Conservation (phyloP, 2,329 filamentous ascomycete genomes). For the Epicoccum nigrum region DNA sequence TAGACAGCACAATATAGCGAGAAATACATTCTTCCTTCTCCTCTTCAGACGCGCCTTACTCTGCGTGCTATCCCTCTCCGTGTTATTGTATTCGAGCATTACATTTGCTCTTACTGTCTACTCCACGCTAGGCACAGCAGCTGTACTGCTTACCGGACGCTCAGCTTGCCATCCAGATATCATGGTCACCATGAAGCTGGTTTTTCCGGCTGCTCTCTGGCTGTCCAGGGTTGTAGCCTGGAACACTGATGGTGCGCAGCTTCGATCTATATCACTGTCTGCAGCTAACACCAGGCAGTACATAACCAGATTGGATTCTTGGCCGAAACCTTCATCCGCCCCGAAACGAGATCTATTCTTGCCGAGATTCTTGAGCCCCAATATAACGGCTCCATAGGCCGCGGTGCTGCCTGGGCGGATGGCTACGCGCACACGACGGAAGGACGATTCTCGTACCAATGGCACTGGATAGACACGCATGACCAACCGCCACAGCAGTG, state of each 20-base stretch:
- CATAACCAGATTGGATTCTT: conserved; percentile 52
- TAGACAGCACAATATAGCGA: neutral
- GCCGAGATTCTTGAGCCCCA: conserved; percentile 47
- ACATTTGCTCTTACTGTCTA: neutral
- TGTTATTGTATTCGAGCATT: neutral
- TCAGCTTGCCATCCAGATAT: neutral
- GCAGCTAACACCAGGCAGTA: conserved; percentile 30
- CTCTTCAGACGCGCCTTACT: neutral
- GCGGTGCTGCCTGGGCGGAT: conserved; percentile 50
- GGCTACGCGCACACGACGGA: conserved; percentile 47
- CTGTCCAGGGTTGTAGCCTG: conserved; percentile 31
- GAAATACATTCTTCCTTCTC: neutral
- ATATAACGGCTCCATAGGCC: conserved; percentile 49
- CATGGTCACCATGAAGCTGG: neutral
- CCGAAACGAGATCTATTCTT: conserved; percentile 41
- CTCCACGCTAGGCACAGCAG: neutral
- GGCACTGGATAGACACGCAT: conserved; percentile 51
- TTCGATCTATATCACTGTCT: neutral
- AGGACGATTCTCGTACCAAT: conserved; percentile 51
- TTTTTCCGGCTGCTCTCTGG: conserved; percentile 13
- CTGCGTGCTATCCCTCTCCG: neutral
- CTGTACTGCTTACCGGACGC: neutral
- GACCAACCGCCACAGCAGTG: conserved; percentile 45
- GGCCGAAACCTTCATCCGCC: conserved; percentile 46
- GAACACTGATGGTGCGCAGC: conserved; percentile 41